Evolutionary conservation across 768 basidiomycete genomes (phyloP).

Genomic region (Panellus pusillus): DNA sequence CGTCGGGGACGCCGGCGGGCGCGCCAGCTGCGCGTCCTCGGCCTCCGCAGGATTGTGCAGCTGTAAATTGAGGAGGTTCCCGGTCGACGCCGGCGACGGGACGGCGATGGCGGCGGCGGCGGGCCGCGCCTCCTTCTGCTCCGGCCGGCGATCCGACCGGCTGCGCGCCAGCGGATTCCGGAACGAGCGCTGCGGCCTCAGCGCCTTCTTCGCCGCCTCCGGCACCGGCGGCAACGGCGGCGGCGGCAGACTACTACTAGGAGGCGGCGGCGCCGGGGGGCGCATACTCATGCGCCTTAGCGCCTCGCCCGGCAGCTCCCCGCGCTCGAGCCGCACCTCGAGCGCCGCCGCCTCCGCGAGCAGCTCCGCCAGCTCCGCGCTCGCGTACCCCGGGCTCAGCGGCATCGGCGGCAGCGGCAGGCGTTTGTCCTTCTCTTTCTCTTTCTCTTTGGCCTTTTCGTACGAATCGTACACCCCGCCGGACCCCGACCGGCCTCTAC

Average conservation of each 20-base stretch:
- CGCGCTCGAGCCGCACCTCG: constrained; percentile 52
- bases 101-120: not conserved
- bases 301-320: constrained; percentile 45
- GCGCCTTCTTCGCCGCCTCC: not conserved
- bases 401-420: constrained; percentile 36
- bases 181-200: constrained; percentile 9
- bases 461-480: not conserved
- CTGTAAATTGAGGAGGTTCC: constrained; percentile 8
- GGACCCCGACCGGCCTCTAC: not conserved
- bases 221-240: not conserved
- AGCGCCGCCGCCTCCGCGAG: constrained; percentile 59
- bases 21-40: too few relatives aligned
- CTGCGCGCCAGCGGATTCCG: constrained; percentile 22
- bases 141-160: constrained; percentile 12
- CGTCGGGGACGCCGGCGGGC: not conserved
- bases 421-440: constrained; percentile 23
- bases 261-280: not conserved
- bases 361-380: constrained; percentile 52
- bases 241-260: not conserved
- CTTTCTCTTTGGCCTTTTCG: too few relatives aligned
- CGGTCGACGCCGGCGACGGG: constrained; percentile 16
- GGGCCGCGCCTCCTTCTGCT: not conserved
- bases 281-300: constrained; percentile 16
- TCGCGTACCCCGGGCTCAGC: constrained; percentile 41
- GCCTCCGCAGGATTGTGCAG: too few relatives aligned